These are phyloP conservation scores for Epicoccum nigrum DNA, from an alignment of 2,329 filamentous ascomycete species.

Conservation along the genomic window DNA sequence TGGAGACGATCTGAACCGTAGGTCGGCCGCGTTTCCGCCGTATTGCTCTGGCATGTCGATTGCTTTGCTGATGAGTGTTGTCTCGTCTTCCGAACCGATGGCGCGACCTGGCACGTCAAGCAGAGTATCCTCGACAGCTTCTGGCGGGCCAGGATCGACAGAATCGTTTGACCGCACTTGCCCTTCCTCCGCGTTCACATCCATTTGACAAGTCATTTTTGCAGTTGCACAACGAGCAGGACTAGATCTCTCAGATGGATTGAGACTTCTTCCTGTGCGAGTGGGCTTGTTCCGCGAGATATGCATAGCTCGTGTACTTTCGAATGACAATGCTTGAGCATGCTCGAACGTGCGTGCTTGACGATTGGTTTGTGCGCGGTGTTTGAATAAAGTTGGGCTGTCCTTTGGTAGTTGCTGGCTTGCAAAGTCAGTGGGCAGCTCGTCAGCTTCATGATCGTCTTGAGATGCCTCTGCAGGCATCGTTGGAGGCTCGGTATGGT, in stretches of 20 bases:
- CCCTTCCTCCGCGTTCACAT: neutral
- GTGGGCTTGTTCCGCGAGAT: neutral
- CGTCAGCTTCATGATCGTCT: slow-evolving; percentile 4
- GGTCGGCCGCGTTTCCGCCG: slow-evolving; percentile 6
- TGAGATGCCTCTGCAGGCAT: neutral
- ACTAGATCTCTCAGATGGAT: neutral
- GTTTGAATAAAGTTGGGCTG: slow-evolving; percentile 8
- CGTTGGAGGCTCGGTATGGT: neutral
- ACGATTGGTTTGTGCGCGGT: neutral
- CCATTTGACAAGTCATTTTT: neutral
- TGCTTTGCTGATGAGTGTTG: slow-evolving; percentile 12
- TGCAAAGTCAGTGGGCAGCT: neutral
- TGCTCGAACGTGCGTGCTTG: no score
- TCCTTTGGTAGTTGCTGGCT: slow-evolving; percentile 7
- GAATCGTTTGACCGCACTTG: slow-evolving; percentile 3
- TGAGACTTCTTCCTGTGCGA: neutral
- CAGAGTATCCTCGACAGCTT: slow-evolving; percentile 17
- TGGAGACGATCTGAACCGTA: slow-evolving; percentile 32
- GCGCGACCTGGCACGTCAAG: neutral
- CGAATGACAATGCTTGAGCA: neutral
- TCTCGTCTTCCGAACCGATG: slow-evolving; percentile 10
- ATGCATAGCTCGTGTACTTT: no score
- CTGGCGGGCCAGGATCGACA: slow-evolving; percentile 5
- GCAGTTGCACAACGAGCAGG: neutral
- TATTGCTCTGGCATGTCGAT: neutral